Conservation (phyloP, 2,329 filamentous ascomycete genomes). For the Epichloe scottii region DNA sequence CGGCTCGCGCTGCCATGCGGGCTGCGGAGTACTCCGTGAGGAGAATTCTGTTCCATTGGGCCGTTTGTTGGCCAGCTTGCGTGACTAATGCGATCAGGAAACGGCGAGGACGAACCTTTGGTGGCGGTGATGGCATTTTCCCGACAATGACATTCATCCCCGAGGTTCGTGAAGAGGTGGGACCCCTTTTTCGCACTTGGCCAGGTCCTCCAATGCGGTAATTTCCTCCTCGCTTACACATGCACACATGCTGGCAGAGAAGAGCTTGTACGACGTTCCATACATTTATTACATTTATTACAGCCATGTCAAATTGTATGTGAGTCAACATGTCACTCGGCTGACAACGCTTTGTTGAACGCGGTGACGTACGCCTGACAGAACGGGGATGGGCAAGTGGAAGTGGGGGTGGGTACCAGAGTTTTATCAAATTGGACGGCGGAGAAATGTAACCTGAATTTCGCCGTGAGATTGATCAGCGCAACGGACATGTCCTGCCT, state of each 20-base stretch:
- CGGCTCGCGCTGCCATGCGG: neutral
- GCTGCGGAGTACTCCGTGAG: neutral
- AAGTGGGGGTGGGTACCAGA: neutral
- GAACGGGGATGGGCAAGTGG: neutral
- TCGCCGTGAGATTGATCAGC: neutral
- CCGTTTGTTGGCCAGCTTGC: neutral
- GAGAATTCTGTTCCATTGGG: neutral
- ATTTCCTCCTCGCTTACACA: neutral
- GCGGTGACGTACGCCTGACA: constrained; percentile 1
- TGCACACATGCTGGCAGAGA: neutral
- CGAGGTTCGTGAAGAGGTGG: neutral
- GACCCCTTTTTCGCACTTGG: neutral
- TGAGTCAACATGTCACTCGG: neutral
- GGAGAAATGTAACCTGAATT: neutral
- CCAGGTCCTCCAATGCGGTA: neutral
- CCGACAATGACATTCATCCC: neutral
- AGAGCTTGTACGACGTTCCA: neutral
- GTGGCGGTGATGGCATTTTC: neutral
- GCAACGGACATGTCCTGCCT: no score
- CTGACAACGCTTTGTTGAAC: neutral
- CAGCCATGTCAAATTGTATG: neutral
- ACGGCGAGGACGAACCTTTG: neutral
- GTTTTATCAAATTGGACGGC: neutral
- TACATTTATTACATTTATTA: no score
- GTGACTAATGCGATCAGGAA: neutral